Percentiles rank a stretch among this genome's conserved stretches.
These are phyloP conservation scores for Pterulicium gracile DNA, from an alignment of 1,284 basidiomycete genomes.

Conservation along the genomic window DNA sequence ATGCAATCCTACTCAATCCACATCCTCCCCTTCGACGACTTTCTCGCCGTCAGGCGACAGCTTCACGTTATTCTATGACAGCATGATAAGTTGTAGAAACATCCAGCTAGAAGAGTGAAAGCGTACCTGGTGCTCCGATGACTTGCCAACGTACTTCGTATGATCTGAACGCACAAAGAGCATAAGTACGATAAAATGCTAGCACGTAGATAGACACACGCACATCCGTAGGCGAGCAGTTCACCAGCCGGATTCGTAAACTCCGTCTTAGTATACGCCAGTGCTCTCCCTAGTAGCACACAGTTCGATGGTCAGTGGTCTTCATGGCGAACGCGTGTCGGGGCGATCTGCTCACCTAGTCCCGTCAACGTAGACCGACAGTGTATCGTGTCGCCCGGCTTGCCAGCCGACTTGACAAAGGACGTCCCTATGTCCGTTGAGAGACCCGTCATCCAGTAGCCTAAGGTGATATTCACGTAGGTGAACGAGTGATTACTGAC, in stretches of 20 bases:
- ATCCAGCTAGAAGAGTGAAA: constrained; percentile 3
- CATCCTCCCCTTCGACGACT: constrained; percentile 56
- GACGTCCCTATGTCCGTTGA: constrained; percentile 83
- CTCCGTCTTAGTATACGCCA: constrained; percentile 74
- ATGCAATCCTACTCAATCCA: too few relatives aligned
- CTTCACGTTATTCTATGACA: constrained; percentile 58
- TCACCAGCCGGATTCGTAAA: constrained; percentile 63
- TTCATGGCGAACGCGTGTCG: neutral
- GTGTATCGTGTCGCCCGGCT: constrained; percentile 49
- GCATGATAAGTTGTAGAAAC: constrained; percentile 6
- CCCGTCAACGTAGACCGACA: constrained; percentile 52
- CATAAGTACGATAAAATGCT: neutral
- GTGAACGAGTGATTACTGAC: neutral
- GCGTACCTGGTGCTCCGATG: constrained; percentile 50
- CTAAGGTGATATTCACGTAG: neutral
- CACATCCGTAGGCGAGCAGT: constrained; percentile 78
- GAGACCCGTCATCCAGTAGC: constrained; percentile 69
- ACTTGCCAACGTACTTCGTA: constrained; percentile 82
- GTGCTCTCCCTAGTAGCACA: constrained; percentile 77
- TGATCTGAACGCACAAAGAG: constrained; percentile 44
- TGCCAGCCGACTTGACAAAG: constrained; percentile 67
- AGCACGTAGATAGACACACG: constrained; percentile 16
- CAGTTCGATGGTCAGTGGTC: neutral
- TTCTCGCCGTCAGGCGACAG: constrained; percentile 71
- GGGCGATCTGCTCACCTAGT: constrained; percentile 37